These are phyloP conservation scores for Trichoderma breve DNA, from an alignment of 2,329 filamentous ascomycete genomes.

Conservation along the genomic window DNA sequence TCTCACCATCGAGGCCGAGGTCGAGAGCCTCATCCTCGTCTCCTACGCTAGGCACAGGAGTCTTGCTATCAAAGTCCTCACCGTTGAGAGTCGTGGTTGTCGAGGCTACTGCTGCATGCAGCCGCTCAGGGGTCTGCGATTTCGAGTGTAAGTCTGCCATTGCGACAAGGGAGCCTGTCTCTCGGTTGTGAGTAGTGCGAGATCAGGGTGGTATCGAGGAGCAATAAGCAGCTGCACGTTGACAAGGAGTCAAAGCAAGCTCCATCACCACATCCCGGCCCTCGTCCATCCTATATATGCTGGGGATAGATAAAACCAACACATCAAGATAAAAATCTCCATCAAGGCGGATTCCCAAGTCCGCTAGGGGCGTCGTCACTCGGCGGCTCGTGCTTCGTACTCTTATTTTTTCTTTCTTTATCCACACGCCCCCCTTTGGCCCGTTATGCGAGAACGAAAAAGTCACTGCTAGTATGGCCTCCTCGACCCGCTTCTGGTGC, in stretches of 20 bases:
- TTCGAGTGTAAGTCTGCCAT: constrained; percentile 1
- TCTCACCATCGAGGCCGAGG: constrained; percentile 16
- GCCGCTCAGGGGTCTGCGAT: neutral
- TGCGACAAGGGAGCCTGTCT: neutral
- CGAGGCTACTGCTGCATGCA: constrained; percentile 25
- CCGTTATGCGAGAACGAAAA: neutral
- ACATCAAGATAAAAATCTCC: neutral
- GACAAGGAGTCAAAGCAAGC: constrained; percentile 4
- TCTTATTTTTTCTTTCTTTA: neutral
- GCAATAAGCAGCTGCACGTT: neutral
- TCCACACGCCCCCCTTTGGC: neutral
- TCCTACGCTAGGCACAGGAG: constrained; percentile 23
- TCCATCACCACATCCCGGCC: neutral
- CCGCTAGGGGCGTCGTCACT: neutral
- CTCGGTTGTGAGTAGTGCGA: neutral
- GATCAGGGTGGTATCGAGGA: neutral
- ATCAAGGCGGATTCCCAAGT: neutral
- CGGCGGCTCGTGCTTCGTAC: neutral
- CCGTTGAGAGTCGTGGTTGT: constrained; percentile 32
- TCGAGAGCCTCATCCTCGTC: neutral
- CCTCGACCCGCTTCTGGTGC: constrained; percentile 5
- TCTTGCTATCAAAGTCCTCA: constrained; percentile 28
- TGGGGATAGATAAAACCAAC: neutral
- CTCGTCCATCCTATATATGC: constrained; percentile 7
- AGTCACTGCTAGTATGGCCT: neutral